Conservation (phyloP, 805 yeast species). For the Yamadazyma tumulicola region DNA sequence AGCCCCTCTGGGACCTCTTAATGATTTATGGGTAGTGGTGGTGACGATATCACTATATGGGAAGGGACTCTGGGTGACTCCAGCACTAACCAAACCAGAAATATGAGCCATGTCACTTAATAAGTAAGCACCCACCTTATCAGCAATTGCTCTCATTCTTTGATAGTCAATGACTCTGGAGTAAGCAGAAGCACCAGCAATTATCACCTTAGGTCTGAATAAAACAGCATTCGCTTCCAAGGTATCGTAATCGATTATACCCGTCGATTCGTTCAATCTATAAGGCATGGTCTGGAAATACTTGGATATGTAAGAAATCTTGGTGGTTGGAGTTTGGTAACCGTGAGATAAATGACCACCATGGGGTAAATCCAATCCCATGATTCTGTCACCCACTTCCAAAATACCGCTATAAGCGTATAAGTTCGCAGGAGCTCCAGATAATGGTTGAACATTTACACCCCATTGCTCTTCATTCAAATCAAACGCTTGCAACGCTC, state of each 20-base stretch:
- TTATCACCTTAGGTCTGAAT: conserved; percentile 93
- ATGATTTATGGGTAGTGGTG: conserved; percentile 97
- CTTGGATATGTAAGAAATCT: conserved; percentile 93
- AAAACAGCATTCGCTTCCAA: conserved; percentile 86
- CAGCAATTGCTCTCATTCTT: conserved; percentile 95
- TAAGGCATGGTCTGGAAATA: conserved; percentile 99
- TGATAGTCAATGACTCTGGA: conserved; percentile 94
- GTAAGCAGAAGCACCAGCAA: conserved; percentile 98
- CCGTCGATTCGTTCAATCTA: conserved; percentile 88
- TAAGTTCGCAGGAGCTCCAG: conserved; percentile 97
- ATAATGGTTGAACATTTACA: conserved; percentile 92
- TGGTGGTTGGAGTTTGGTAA: conserved; percentile 89
- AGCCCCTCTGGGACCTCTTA: conserved; percentile 99
- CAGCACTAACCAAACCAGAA: conserved; percentile 93
- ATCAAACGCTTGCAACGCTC: conserved; percentile 89
- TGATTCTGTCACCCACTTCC: conserved; percentile 93
- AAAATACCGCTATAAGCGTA: conserved; percentile 94
- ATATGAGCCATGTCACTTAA: conserved; percentile 98
- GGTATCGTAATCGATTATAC: conserved; percentile 93
- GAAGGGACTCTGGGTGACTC: conserved; percentile 94
- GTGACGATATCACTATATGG: conserved; percentile 97
- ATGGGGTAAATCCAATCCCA: conserved; percentile 98
- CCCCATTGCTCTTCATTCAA: conserved; percentile 89
- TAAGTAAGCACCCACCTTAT: conserved; percentile 94
- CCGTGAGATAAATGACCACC: conserved; percentile 99